These are phyloP conservation scores for Lepidium sativum DNA, from an alignment of 345 rosid genomes.

Conservation along the genomic window DNA sequence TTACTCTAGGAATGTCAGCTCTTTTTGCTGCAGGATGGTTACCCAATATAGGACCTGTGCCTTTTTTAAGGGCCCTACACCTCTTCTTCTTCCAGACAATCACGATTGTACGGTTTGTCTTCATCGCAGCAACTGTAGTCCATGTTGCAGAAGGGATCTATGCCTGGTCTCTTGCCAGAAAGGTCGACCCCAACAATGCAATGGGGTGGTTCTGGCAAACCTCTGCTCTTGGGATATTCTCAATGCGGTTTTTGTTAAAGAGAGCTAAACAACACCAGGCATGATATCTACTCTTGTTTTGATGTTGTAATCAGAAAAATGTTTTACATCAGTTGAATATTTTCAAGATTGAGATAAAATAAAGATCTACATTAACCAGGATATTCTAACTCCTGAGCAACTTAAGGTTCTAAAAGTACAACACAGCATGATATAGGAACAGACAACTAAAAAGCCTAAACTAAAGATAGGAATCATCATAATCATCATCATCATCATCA, in stretches of 20 bases:
- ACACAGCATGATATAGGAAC: neutral
- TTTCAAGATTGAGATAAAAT: neutral
- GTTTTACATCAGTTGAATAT: neutral
- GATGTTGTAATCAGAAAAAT: constrained; percentile 35
- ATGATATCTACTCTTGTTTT: neutral
- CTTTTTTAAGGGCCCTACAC: constrained; percentile 36
- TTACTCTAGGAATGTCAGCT: constrained; percentile 39
- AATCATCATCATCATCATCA: too few relatives aligned
- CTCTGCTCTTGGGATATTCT: constrained; percentile 50
- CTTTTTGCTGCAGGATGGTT: constrained; percentile 50
- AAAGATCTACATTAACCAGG: constrained; percentile 6
- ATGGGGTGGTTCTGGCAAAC: constrained; percentile 92
- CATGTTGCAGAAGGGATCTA: constrained; percentile 55
- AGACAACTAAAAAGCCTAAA: constrained; percentile 3
- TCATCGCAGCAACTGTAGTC: constrained; percentile 18
- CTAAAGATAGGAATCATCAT: neutral
- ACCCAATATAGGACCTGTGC: constrained; percentile 61
- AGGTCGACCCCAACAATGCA: constrained; percentile 63
- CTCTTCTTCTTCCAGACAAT: constrained; percentile 56
- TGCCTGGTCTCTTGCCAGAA: constrained; percentile 57
- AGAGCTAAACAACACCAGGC: constrained; percentile 36
- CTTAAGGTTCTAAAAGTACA: neutral
- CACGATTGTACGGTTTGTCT: constrained; percentile 35
- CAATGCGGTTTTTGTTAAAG: constrained; percentile 52
- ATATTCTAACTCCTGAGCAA: neutral